Base-by-base conservation (phyloP, 1,284 basidiomycete genomes). In the Fomitopsis pinicola region DNA sequence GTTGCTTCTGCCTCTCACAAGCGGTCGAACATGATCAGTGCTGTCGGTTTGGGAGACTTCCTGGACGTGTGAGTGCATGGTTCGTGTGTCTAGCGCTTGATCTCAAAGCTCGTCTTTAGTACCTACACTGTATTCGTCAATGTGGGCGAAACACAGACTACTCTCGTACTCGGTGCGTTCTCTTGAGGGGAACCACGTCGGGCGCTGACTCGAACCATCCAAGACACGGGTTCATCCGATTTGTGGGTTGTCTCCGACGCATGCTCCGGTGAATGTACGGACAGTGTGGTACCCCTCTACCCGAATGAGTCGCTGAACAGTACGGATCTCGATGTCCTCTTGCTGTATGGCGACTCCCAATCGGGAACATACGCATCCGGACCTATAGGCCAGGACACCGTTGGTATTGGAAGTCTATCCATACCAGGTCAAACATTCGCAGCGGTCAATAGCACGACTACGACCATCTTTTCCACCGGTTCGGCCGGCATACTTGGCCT, bases 181-280 rank as follows among this genome's bases (percentile, higher is more conserved):
- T 28, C 22, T 26, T 59, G 22, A 7, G 17, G 10, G 36, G 17
- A 19, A 14, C 8, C 15, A 22, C 55, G 14, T 19, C 55, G 19
- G 4, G 14, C n/a, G 2, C 33, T 40, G 17, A 5, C 7, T 19
- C 12, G 36, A 40, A 3, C 14, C 3, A 5, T 17, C 36, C 30
- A 61, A 75, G 76, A 78, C 59, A 77, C 76, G 4, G 77, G 76
- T 22, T 77, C 75, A 33, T 70, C 73, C n/a, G 76, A 78, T 58
- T 68, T 77, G 3, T 77, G 76, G 76, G 65, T 76, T 14, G 70
- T 75, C n/a, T 73, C 76, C 1, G 69, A 72, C 55, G 61, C 64
- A 5, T 77, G 75, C 58, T 66, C 62, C 3, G 59, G 64, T 7
- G 66, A 66, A 33, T 72, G 73, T 59, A 58, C 62, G 17, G 48